These are phyloP conservation scores for Fragaria vesca DNA, from an alignment of 306 rosid species.

Conservation along the genomic window DNA sequence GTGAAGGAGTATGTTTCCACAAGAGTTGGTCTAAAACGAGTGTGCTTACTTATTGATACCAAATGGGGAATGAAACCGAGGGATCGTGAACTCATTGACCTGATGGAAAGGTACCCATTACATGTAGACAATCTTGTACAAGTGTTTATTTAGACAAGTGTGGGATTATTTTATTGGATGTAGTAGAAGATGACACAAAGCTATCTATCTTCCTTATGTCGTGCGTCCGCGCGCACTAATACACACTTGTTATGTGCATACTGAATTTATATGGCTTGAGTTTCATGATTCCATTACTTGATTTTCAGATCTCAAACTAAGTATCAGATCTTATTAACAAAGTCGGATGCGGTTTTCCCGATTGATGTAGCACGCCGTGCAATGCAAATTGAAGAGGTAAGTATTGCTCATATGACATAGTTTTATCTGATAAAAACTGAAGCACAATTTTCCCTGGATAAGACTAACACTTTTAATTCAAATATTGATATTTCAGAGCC, in stretches of 20 bases:
- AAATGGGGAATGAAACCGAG: conserved; percentile 99
- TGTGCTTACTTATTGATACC: conserved; percentile 86
- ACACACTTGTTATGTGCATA: neutral
- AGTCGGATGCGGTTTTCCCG: conserved; percentile 81
- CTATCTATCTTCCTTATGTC: neutral
- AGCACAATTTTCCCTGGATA: conserved; percentile 13
- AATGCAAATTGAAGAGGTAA: conserved; percentile 92
- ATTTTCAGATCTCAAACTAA: conserved; percentile 77
- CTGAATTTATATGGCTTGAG: neutral
- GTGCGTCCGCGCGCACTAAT: neutral
- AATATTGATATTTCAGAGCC: conserved; percentile 47
- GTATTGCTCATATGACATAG: neutral
- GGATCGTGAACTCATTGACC: conserved; percentile 74
- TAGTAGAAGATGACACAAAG: neutral
- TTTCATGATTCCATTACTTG: conserved; percentile 22
- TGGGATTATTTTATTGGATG: neutral
- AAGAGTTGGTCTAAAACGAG: conserved; percentile 77
- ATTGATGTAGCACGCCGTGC: conserved; percentile 91
- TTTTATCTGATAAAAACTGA: neutral
- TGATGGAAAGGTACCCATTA: conserved; percentile 87
- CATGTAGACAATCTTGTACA: conserved; percentile 2
- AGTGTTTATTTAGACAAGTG: conserved; percentile 3
- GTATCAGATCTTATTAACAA: conserved; percentile 82
- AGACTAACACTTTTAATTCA: conserved; percentile 31
- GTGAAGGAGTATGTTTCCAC: conserved; percentile 93